phyloP scores from a whole-genome alignment of 331 rosid species.

The Arachis monticola region DNA sequence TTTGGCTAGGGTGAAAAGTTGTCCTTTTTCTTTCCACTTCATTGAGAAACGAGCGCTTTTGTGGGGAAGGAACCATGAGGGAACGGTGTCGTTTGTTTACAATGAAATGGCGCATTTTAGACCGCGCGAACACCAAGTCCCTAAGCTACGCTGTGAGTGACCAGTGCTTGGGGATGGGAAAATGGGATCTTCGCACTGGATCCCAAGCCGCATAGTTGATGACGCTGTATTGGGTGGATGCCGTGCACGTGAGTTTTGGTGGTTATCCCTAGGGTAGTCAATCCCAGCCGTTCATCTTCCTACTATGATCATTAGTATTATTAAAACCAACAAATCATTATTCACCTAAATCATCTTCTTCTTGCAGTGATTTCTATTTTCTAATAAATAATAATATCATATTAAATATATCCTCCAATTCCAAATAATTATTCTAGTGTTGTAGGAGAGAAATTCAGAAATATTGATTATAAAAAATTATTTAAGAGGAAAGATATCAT shows the following conservation, averaged over 20 bases:
- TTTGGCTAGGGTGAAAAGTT: background rate
- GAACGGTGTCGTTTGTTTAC: constrained; percentile 31
- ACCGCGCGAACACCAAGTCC: accelerated
- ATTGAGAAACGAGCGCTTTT: constrained; percentile 40
- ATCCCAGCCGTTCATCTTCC: constrained; percentile 28
- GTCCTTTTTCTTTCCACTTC: background rate
- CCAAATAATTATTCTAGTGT: no score
- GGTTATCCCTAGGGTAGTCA: background rate
- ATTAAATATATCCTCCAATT: no score
- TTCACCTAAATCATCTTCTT: no score
- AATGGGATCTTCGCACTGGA: constrained; percentile 36
- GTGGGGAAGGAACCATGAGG: constrained; percentile 34
- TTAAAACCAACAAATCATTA: no score
- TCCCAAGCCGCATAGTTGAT: constrained; percentile 49
- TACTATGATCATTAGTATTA: background rate
- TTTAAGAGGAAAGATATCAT: no score
- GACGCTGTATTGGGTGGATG: constrained; percentile 25
- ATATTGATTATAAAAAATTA: no score
- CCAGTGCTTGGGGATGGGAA: constrained; percentile 19
- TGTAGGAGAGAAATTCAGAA: no score
- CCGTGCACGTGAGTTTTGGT: constrained; percentile 34
- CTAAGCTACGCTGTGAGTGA: constrained; percentile 13
- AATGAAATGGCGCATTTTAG: constrained; percentile 34
- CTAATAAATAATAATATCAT: no score
- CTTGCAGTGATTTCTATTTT: no score